Percentiles rank a stretch among this genome's conserved stretches.
These are phyloP conservation scores for Gnaphalium uliginosum DNA, from an alignment of 129 eudicot genomes.

Conservation along the genomic window DNA sequence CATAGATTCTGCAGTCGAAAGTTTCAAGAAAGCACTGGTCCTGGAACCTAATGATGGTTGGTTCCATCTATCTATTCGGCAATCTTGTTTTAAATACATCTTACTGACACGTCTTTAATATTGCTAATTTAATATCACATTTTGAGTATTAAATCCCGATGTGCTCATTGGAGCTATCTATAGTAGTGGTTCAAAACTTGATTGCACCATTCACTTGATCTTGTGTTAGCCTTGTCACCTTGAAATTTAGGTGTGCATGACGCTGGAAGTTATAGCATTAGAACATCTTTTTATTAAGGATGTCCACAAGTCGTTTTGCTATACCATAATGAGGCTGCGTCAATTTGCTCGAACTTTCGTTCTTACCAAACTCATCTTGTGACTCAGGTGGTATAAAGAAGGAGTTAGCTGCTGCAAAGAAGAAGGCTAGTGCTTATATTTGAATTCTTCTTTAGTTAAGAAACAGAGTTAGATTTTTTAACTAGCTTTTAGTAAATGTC, in stretches of 20 bases:
- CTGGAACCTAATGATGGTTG: conserved; percentile 88
- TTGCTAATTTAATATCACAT: background rate
- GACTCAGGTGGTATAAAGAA: conserved; percentile 71
- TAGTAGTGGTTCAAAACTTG: background rate
- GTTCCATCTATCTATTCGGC: conserved; percentile 21
- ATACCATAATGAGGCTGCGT: too few relatives aligned
- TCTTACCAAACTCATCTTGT: background rate
- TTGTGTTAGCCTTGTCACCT: background rate
- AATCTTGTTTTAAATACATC: conserved; percentile 12
- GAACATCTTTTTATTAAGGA: background rate
- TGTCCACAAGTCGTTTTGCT: background rate
- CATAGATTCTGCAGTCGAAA: conserved; percentile 78
- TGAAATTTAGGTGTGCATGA: too few relatives aligned
- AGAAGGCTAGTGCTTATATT: conserved; percentile 48
- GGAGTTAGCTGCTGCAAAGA: conserved; percentile 79
- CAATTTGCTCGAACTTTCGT: background rate
- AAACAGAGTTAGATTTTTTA: background rate
- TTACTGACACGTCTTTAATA: background rate
- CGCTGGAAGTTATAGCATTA: too few relatives aligned
- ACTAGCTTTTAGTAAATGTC: background rate
- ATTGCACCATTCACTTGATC: background rate
- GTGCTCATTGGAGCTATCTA: too few relatives aligned
- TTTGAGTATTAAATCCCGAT: too few relatives aligned
- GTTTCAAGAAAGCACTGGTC: conserved; percentile 71
- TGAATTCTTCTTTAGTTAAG: background rate